Conservation (phyloP, 2,329 filamentous ascomycete genomes). For the Xylariaceae sp. region DNA sequence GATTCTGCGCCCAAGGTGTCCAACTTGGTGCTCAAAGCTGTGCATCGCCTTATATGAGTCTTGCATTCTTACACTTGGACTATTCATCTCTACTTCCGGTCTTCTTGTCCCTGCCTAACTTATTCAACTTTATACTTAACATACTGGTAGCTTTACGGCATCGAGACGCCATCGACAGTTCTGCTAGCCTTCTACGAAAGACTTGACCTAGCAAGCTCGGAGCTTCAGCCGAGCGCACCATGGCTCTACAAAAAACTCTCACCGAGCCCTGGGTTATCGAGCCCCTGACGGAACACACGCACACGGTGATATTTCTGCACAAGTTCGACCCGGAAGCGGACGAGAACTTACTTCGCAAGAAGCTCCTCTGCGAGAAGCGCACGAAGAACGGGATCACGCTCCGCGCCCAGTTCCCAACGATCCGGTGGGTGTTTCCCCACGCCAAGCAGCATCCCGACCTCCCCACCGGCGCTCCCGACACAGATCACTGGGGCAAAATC, state of each 20-base stretch:
- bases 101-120: too few relatives aligned
- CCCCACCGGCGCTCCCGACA: not conserved
- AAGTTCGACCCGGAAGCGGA: not conserved
- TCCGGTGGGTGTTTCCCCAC: constrained; percentile 1
- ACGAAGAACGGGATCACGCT: not conserved
- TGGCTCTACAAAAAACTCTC: not conserved
- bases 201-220: not conserved
- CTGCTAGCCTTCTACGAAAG: not conserved
- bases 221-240: too few relatives aligned
- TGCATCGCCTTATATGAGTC: too few relatives aligned
- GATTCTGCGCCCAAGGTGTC: too few relatives aligned
- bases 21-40: too few relatives aligned
- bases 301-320: constrained; percentile 1
- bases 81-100: too few relatives aligned
- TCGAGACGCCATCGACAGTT: too few relatives aligned
- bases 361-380: not conserved
- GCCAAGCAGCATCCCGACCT: not conserved
- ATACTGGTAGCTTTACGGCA: too few relatives aligned
- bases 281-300: not conserved
- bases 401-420: not conserved
- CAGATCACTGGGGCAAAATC: not conserved
- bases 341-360: not conserved
- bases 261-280: not conserved
- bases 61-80: too few relatives aligned
- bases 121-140: too few relatives aligned